These are phyloP conservation scores for Backusella morwellensis DNA, from an alignment of 192 early-diverging fungal species.

Conservation along the genomic window DNA sequence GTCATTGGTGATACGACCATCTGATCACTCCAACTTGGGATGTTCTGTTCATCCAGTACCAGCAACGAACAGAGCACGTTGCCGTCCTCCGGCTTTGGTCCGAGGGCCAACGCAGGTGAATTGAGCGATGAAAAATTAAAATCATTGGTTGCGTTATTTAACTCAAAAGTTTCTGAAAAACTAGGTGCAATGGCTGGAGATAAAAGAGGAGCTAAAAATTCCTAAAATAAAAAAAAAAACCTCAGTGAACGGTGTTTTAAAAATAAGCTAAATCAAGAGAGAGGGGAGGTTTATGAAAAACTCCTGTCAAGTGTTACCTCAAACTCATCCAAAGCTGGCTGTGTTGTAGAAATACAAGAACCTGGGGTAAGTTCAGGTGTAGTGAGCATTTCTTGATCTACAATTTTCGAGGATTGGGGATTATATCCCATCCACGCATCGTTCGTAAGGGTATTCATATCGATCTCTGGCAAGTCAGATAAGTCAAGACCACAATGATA, in stretches of 20 bases:
- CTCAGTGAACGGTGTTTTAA: neutral
- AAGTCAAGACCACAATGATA: neutral
- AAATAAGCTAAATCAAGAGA: neutral
- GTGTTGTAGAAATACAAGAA: neutral
- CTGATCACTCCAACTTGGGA: neutral
- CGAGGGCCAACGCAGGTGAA: neutral
- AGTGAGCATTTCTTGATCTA: neutral
- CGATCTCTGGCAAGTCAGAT: neutral
- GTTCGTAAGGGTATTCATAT: neutral
- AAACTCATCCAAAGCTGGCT: neutral
- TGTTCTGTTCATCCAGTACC: neutral
- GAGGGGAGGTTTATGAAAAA: neutral
- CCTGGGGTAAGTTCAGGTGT: neutral
- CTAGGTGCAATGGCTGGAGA: neutral
- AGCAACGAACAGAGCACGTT: neutral
- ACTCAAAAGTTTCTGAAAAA: neutral
- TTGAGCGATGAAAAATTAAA: neutral
- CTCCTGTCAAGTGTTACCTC: neutral
- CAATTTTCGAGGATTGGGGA: neutral
- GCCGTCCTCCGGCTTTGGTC: neutral
- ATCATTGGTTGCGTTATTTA: neutral
- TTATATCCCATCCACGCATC: neutral
- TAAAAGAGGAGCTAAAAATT: conserved; percentile 1
- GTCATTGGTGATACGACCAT: neutral
- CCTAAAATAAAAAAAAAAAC: neutral